Evolutionary conservation across 2,329 filamentous ascomycete genomes (phyloP).

Genomic region (Nannizzia gypsea): DNA sequence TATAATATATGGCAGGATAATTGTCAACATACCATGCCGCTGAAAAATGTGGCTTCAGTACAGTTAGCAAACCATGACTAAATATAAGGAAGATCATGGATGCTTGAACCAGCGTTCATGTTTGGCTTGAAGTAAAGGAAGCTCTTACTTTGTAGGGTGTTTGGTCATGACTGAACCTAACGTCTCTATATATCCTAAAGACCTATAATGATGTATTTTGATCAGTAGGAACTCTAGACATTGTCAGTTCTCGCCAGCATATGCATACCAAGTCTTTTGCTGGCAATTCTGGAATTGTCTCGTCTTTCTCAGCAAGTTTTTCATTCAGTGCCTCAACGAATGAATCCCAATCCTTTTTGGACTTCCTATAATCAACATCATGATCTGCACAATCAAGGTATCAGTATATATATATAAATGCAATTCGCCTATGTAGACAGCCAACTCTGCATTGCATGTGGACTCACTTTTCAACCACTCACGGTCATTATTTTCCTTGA

Average conservation of each 20-base stretch:
- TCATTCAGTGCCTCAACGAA: slow-evolving; percentile 64
- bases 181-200: slow-evolving; percentile 77
- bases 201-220: slow-evolving; percentile 34
- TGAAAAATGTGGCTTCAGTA: slow-evolving; percentile 59
- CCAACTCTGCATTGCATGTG: neutral
- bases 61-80: neutral
- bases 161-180: slow-evolving; percentile 70
- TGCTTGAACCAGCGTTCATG: neutral
- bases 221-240: neutral
- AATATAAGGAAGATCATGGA: too few relatives aligned
- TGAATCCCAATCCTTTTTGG: slow-evolving; percentile 68
- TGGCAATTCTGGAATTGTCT: slow-evolving; percentile 75
- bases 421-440: neutral
- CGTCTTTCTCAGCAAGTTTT: slow-evolving; percentile 59
- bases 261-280: slow-evolving; percentile 60
- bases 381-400: slow-evolving; percentile 45
- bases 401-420: slow-evolving; percentile 2
- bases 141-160: slow-evolving; percentile 71
- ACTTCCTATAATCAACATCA: slow-evolving; percentile 65
- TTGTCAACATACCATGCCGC: slow-evolving; percentile 53
- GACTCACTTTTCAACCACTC: slow-evolving; percentile 51
- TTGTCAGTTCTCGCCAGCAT: neutral
- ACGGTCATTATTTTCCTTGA: slow-evolving; percentile 50
- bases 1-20: slow-evolving; percentile 6
- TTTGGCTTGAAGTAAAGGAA: neutral